Base-by-base conservation (phyloP, 108 stramenopile genomes). In the Pseudonitzschia multiseries region DNA sequence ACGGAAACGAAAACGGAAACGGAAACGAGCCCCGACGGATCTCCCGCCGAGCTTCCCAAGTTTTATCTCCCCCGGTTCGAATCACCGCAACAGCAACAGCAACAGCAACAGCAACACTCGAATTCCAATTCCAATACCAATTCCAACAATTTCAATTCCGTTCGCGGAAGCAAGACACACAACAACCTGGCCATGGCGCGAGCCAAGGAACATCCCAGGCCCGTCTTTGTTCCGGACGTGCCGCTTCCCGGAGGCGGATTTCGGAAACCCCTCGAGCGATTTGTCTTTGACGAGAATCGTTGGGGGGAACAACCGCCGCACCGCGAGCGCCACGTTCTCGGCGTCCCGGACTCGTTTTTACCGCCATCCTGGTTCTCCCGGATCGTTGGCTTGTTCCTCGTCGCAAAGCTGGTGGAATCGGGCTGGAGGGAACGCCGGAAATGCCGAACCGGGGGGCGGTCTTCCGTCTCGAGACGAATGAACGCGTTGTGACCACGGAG, bases 111-210 rank as follows among this genome's bases (percentile, higher is more conserved):
- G n/a, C n/a, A n/a, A n/a, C n/a, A n/a, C n/a, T n/a, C n/a, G n/a
- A n/a, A n/a, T n/a, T n/a, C 60, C 14, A 71, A 71, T 42, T 24
- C 22, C 22, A 68, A 32, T 59, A 5, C 15, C 27, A 42, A 42
- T 10, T 6, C 42, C 42, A 42, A 10, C 6, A n/a, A n/a, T n/a
- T n/a, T n/a, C n/a, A 48, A 48, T 48, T 14, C 46, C 46, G 8
- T 28, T 36, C 8, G 22, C 57, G 48, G 65, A 67, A 57, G 21
- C 22, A 28, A 8, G 41, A 14, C 28, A 27, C 14, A 20, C 33
- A 60, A 65, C 36, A 78, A 78, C 48, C 33, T 78, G 15, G 77
- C 71, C 28, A 71, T 78, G 71, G 77, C 77, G 12, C 71, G 77
- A 22, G 14, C 71, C 31, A 32, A 43, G 44, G 33, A 50, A 52